Base-by-base conservation (phyloP, 192 early-diverging fungal genomes). In the Rhizoclosmatium sp. region DNA sequence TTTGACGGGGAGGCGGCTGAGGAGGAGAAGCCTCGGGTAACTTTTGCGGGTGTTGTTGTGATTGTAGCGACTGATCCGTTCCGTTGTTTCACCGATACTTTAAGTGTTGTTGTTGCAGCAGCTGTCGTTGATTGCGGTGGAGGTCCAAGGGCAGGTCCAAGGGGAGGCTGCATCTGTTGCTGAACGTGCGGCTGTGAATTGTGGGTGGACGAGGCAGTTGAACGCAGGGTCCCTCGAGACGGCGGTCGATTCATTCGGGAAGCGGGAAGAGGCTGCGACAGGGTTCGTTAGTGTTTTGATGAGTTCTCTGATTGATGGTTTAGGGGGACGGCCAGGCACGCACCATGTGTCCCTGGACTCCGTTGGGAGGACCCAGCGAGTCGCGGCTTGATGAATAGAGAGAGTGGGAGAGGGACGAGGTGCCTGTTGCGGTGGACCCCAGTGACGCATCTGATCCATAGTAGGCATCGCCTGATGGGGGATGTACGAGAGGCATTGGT, bases 31-130 rank as follows among this genome's bases (percentile, higher is more conserved):
- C 75, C 75, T 31, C 61, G 61, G 31, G 75, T 76, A 9, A 76
- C 75, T 76, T 76, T 76, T 23, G 61, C 64, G 4, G 75, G 75
- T 10, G 64, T 62, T 19, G 75, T 76, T 67, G 75, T 76, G 65
- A 76, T 65, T 31, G 75, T 76, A n/a, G 75, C 75, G 61, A 76
- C 31, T 14, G 45, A 51, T 46, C 75, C 75, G 58, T 76, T 76
- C 2, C 64, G 61, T 44, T 76, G 75, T 31, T 76, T 76, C 19
- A 76, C 75, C 47, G n/a, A 39, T 2, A 76, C 65, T 54, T 62
- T 31, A 1, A 76, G 75, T 2, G 58, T 67, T 3, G 65, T 67
- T 75, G 66, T 48, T 31, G 66, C 16, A 12, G 72, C 44, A n/a
- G 69, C 10, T 0, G 48, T 71, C 5, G 66, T 47, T 16, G 66